Conservation (phyloP, 495 filamentous ascomycete genomes). For the Glarea lozoyensis region DNA sequence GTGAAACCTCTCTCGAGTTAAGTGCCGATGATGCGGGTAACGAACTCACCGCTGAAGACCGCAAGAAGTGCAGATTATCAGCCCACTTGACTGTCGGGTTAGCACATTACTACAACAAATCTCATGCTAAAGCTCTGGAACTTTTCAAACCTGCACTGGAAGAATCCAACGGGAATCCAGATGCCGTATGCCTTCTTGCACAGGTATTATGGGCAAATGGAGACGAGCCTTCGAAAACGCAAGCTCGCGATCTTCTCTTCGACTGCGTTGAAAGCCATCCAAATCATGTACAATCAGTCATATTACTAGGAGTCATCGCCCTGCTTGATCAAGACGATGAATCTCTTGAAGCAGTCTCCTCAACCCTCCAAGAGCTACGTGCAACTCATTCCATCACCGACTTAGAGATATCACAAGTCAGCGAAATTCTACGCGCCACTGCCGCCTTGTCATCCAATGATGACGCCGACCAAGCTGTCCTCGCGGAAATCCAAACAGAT, state of each 20-base stretch:
- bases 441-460: slow-evolving; percentile 27
- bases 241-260: slow-evolving; percentile 75
- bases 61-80: slow-evolving; percentile 62
- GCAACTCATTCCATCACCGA: slow-evolving; percentile 44
- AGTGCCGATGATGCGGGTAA: slow-evolving; percentile 50
- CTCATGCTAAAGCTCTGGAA: slow-evolving; percentile 56
- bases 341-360: slow-evolving; percentile 68
- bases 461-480: slow-evolving; percentile 24
- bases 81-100: slow-evolving; percentile 83
- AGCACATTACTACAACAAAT: slow-evolving; percentile 59
- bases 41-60: slow-evolving; percentile 41
- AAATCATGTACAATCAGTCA: slow-evolving; percentile 66
- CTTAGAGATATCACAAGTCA: slow-evolving; percentile 34
- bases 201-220: slow-evolving; percentile 92
- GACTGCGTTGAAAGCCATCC: slow-evolving; percentile 61
- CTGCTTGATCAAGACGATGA: slow-evolving; percentile 71
- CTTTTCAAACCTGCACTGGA: slow-evolving; percentile 76
- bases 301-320: slow-evolving; percentile 74
- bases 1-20: slow-evolving; percentile 62
- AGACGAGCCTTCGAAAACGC: slow-evolving; percentile 58
- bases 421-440: slow-evolving; percentile 36
- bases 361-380: slow-evolving; percentile 63
- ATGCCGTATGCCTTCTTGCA: slow-evolving; percentile 80
- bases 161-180: slow-evolving; percentile 68
- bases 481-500: slow-evolving; percentile 53